Evolutionary conservation across 2,329 filamentous ascomycete genomes (phyloP).

Genomic region (Botrytis medusae): DNA sequence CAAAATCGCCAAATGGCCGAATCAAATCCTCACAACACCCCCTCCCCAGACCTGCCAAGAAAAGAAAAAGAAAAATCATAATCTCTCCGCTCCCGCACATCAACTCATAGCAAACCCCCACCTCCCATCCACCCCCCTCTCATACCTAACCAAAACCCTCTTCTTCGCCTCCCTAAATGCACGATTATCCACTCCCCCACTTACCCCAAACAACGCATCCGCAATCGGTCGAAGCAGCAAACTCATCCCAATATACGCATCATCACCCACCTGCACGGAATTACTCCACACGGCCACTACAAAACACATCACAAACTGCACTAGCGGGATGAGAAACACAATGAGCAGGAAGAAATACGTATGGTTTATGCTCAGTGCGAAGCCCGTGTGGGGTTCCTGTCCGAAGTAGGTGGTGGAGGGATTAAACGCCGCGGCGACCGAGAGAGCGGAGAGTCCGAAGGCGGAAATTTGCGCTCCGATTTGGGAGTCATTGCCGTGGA

Average conservation of each 20-base stretch:
- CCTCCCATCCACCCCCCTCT: slow-evolving; percentile 29
- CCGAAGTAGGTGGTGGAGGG: slow-evolving; percentile 24
- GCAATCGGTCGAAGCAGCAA: slow-evolving; percentile 36
- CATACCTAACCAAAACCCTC: slow-evolving; percentile 32
- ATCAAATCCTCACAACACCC: too few relatives aligned
- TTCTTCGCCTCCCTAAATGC: slow-evolving; percentile 32
- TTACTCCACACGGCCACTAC: slow-evolving; percentile 34
- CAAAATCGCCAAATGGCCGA: neutral
- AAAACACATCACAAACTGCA: slow-evolving; percentile 33
- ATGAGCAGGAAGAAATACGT: slow-evolving; percentile 47
- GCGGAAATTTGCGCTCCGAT: slow-evolving; percentile 44
- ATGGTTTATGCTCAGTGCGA: slow-evolving; percentile 43
- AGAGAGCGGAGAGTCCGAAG: slow-evolving; percentile 42
- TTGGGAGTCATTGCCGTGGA: slow-evolving; percentile 35
- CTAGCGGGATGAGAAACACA: slow-evolving; percentile 34
- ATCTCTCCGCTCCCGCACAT: too few relatives aligned
- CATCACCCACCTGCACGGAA: slow-evolving; percentile 34
- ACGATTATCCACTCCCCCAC: slow-evolving; percentile 30
- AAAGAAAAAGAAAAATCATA: neutral
- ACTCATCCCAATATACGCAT: slow-evolving; percentile 34
- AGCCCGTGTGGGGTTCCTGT: slow-evolving; percentile 27
- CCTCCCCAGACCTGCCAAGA: neutral
- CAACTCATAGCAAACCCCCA: slow-evolving; percentile 34
- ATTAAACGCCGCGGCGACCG: slow-evolving; percentile 30
- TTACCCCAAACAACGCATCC: slow-evolving; percentile 34